Percentiles rank a stretch among this genome's conserved stretches.
phyloP scores from a whole-genome alignment of 805 yeast species.

The Clavispora asparagi region DNA sequence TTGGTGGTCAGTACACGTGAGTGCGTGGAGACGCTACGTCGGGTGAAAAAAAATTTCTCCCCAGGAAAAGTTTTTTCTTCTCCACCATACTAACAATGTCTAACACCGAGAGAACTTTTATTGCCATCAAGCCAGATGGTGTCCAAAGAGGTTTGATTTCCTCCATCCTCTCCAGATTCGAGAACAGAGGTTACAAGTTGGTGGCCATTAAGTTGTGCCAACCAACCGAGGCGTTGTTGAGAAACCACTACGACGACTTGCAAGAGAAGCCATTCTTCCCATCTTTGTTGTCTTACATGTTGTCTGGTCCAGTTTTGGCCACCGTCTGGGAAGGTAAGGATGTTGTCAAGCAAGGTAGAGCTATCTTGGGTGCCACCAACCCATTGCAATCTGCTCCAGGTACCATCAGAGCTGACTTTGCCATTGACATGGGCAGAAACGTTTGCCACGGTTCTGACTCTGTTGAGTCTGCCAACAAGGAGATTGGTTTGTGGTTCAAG shows the following conservation, averaged over 20 bases:
- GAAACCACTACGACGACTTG: constrained; percentile 94
- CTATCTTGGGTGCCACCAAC: constrained; percentile 97
- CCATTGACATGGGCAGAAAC: constrained; percentile 98
- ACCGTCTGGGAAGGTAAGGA: constrained; percentile 99
- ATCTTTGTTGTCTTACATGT: constrained; percentile 91
- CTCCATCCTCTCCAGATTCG: constrained; percentile 87
- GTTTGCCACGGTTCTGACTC: constrained; percentile 99
- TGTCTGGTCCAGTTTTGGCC: constrained; percentile 97
- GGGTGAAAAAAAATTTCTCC: constrained; percentile 1
- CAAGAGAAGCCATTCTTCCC: constrained; percentile 98
- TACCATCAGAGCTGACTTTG: constrained; percentile 99
- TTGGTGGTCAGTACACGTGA: neutral
- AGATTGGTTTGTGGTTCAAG: constrained; percentile 97
- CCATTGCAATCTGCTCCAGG: constrained; percentile 97
- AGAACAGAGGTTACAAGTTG: constrained; percentile 95
- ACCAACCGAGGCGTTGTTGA: constrained; percentile 82
- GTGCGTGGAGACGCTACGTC: neutral
- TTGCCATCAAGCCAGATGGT: constrained; percentile 98
- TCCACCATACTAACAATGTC: constrained; percentile 34
- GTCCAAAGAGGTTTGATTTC: constrained; percentile 98
- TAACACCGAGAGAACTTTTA: constrained; percentile 77
- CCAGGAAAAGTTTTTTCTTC: neutral
- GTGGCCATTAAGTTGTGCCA: constrained; percentile 89
- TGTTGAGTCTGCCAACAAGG: constrained; percentile 95
- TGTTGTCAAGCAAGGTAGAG: constrained; percentile 98